A percentile compares a stretch with the other conserved stretches of the same genome.
phyloP scores from a whole-genome alignment of 1,284 basidiomycete species.

The Boletus subluridellus region DNA sequence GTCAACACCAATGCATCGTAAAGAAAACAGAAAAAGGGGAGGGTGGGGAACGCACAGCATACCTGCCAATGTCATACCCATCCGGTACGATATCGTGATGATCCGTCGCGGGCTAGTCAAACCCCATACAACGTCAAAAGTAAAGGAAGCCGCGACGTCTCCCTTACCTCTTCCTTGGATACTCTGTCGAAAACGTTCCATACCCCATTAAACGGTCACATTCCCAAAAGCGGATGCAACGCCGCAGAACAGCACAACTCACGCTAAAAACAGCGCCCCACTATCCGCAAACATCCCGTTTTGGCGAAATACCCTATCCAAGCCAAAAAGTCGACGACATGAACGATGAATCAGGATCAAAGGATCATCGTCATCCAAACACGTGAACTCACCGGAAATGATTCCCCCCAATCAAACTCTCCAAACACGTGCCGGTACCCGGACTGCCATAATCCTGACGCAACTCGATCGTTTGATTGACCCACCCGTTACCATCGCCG shows the following conservation, averaged over 20 bases:
- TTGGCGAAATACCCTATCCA: slow-evolving; percentile 51
- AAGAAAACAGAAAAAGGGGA: not conserved
- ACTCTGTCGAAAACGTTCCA: slow-evolving; percentile 38
- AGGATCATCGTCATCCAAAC: not conserved
- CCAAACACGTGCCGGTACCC: slow-evolving; percentile 55
- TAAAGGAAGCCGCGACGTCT: rapidly evolving
- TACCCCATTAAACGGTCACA: not conserved
- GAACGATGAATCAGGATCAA: too few species aligned
- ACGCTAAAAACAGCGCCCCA: slow-evolving; percentile 66
- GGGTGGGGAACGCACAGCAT: not conserved
- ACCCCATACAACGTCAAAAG: not conserved
- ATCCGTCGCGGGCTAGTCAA: slow-evolving; percentile 37
- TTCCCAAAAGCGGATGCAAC: not conserved
- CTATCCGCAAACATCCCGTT: slow-evolving; percentile 54
- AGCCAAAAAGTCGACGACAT: not conserved
- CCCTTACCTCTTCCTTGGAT: slow-evolving; percentile 54
- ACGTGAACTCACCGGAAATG: slow-evolving; percentile 50
- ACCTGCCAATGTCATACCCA: slow-evolving; percentile 55
- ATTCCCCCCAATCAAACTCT: slow-evolving; percentile 62
- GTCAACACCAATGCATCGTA: not conserved
- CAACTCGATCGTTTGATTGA: slow-evolving; percentile 51
- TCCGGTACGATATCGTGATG: slow-evolving; percentile 51
- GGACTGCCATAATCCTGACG: slow-evolving; percentile 56
- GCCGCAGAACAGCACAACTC: slow-evolving; percentile 25
- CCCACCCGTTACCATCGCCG: slow-evolving; percentile 57